A percentile compares a stretch with the other conserved stretches of the same genome.
Conservation (phyloP, 108 stramenopile genomes). For the Nitzschia sp. region DNA sequence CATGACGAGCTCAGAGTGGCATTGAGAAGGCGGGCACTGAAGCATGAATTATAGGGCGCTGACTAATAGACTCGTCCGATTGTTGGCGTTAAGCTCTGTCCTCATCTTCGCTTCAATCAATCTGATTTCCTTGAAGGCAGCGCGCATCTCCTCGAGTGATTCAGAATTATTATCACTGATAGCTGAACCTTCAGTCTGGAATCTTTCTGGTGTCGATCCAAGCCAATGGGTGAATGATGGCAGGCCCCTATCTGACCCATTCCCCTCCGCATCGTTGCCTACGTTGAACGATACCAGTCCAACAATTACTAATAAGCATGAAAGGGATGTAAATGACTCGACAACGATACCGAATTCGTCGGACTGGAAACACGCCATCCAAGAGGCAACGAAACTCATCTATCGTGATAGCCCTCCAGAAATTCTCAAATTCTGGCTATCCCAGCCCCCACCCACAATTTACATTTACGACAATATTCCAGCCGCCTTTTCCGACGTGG, state of each 20-base stretch:
- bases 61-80: too few species aligned
- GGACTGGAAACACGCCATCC: not conserved
- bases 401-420: not conserved
- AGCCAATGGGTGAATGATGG: not conserved
- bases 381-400: not conserved
- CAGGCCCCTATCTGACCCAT: not conserved
- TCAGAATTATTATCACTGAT: too few species aligned
- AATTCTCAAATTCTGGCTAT: not conserved
- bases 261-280: not conserved
- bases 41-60: too few species aligned
- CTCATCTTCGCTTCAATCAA: too few species aligned
- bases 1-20: too few species aligned
- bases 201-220: not conserved
- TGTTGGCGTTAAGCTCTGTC: too few species aligned
- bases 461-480: not conserved
- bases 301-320: not conserved
- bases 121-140: too few species aligned
- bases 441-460: not conserved
- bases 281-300: not conserved
- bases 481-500: not conserved
- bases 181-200: too few species aligned
- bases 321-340: not conserved
- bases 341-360: too few species aligned
- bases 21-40: too few species aligned
- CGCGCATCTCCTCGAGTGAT: too few species aligned